Conservation (phyloP, 129 eudicot species). For the Apium graveolens region DNA sequence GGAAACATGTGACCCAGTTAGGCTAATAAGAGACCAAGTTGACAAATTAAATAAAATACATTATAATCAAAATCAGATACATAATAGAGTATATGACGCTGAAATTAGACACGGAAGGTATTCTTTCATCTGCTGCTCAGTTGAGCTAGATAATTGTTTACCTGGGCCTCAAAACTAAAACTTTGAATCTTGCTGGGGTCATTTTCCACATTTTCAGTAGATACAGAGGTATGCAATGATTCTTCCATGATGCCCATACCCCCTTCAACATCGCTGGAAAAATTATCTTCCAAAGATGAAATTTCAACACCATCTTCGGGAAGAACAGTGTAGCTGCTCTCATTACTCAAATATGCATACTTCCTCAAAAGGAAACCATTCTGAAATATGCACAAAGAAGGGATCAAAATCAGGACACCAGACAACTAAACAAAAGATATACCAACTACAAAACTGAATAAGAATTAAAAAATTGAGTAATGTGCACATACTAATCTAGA, state of each 20-base stretch:
- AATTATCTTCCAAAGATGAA: conserved; percentile 31
- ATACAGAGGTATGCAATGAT: conserved; percentile 19
- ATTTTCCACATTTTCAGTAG: conserved; percentile 28
- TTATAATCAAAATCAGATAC: no score
- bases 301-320: conserved; percentile 81
- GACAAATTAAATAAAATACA: neutral
- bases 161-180: conserved; percentile 94
- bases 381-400: conserved; percentile 25
- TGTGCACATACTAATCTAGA: neutral
- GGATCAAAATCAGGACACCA: conserved; percentile 2
- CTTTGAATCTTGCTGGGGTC: conserved; percentile 48
- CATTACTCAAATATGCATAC: conserved; percentile 72
- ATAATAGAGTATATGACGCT: neutral
- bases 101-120: neutral
- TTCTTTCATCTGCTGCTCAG: neutral
- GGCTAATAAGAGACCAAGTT: neutral
- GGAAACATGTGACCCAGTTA: conserved; percentile 7
- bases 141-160: conserved; percentile 14
- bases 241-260: conserved; percentile 30
- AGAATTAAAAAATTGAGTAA: neutral
- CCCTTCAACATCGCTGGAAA: conserved; percentile 20
- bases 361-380: conserved; percentile 78
- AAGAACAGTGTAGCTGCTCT: conserved; percentile 70
- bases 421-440: conserved; percentile 1
- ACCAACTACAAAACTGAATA: neutral